Conservation (phyloP, 306 rosid genomes). For the Sicyos baderoa region DNA sequence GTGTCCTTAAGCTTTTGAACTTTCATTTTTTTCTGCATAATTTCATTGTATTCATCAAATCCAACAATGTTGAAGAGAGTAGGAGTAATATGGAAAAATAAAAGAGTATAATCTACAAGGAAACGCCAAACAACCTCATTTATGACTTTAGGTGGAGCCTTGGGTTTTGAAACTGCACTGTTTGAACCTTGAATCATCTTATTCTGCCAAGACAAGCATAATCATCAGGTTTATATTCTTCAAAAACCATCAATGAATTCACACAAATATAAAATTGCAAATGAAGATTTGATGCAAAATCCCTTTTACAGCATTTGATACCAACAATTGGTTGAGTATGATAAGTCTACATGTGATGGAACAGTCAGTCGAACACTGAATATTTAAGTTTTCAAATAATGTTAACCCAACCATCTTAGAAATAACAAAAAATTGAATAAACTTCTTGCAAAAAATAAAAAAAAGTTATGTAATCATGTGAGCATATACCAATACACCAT, state of each 20-base stretch:
- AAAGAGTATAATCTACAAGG: constrained; percentile 8
- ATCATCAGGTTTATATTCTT: constrained; percentile 28
- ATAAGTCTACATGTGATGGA: neutral
- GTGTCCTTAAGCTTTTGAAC: constrained; percentile 67
- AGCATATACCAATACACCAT: no score
- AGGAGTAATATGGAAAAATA: neutral
- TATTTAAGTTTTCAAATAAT: neutral
- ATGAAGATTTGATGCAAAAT: neutral
- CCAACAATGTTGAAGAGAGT: constrained; percentile 4
- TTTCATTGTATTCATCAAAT: constrained; percentile 21
- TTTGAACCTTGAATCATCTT: constrained; percentile 38
- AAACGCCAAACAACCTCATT: constrained; percentile 44
- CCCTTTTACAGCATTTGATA: neutral
- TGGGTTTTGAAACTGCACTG: constrained; percentile 38
- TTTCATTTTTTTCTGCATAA: constrained; percentile 42
- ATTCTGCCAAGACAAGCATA: constrained; percentile 34
- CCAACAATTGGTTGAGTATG: neutral
- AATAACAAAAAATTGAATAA: no score
- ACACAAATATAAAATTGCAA: neutral
- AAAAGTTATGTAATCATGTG: no score
- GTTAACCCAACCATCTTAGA: neutral
- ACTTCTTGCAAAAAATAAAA: no score
- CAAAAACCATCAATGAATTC: constrained; percentile 4
- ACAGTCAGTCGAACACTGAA: neutral
- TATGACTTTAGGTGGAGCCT: constrained; percentile 35